Percentiles rank a stretch among this genome's conserved stretches.
Evolutionary conservation across 345 rosid species (phyloP).

Genomic region (Physaria fendleri): DNA sequence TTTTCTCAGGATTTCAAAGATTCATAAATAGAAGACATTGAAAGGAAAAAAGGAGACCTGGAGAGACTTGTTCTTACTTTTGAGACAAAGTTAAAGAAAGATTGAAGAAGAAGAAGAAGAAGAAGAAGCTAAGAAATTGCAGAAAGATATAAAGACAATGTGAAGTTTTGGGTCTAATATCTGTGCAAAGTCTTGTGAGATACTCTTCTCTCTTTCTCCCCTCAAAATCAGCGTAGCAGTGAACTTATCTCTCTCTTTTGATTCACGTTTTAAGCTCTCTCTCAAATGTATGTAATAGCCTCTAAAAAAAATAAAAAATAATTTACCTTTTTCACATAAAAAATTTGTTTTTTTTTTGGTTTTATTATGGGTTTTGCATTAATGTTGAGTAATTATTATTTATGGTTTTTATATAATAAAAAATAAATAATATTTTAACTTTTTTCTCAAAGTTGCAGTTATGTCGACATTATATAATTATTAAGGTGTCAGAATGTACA

Average conservation of each 20-base stretch:
- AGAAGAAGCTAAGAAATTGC: constrained; percentile 7
- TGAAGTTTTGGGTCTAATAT: constrained; percentile 2
- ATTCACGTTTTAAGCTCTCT: constrained; percentile 32
- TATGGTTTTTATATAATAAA: neutral
- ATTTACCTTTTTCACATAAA: constrained; percentile 14
- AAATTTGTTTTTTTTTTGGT: neutral
- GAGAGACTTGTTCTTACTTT: constrained; percentile 8
- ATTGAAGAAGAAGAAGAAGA: neutral
- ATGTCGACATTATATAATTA: constrained; percentile 29
- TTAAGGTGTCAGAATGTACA: constrained; percentile 24
- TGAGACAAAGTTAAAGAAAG: neutral
- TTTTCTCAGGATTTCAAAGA: neutral
- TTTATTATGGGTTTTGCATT: neutral
- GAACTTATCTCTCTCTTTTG: constrained; percentile 19
- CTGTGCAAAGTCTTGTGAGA: constrained; percentile 32
- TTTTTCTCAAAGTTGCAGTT: constrained; percentile 11
- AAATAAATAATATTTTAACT: constrained; percentile 5
- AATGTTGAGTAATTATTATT: neutral
- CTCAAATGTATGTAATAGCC: constrained; percentile 9
- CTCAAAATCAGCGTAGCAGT: constrained; percentile 35
- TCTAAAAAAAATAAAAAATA: neutral
- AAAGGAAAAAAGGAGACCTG: constrained; percentile 9
- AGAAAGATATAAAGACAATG: constrained; percentile 12
- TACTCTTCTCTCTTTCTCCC: constrained; percentile 32
- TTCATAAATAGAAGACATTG: neutral